Percentiles rank a stretch among this genome's conserved stretches.
phyloP scores from a whole-genome alignment of 192 early-diverging fungal genomes.

The Coemansia sp. region DNA sequence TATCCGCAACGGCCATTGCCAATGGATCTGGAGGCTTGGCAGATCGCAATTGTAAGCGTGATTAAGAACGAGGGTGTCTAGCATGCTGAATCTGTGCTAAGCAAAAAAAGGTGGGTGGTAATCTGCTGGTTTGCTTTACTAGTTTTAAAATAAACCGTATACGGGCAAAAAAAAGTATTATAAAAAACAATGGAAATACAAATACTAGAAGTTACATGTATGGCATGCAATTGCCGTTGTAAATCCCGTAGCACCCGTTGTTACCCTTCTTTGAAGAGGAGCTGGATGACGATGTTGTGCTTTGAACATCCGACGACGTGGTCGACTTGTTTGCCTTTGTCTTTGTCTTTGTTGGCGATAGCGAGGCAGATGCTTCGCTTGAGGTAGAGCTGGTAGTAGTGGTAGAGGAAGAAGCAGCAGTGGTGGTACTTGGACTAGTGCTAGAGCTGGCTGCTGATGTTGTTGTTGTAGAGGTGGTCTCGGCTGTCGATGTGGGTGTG shows the following conservation, averaged over 20 bases:
- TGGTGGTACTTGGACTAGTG: too few species aligned
- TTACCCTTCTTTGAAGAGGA: background rate
- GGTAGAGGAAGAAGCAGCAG: too few species aligned
- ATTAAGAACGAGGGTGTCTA: constrained; percentile 1
- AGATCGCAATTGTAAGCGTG: constrained; percentile 6
- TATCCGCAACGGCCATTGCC: constrained; percentile 16
- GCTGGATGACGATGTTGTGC: too few species aligned
- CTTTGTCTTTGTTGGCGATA: too few species aligned
- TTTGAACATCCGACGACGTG: too few species aligned
- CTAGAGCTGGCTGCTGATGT: background rate
- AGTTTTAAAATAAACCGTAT: background rate
- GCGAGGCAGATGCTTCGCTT: too few species aligned
- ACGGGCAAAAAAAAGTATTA: background rate
- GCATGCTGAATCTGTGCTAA: background rate
- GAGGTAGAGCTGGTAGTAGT: too few species aligned
- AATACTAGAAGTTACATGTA: background rate
- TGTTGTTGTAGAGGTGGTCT: background rate
- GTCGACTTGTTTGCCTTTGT: too few species aligned
- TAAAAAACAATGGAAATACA: too few species aligned
- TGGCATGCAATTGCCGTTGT: constrained; percentile 5
- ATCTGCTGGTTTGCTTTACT: background rate
- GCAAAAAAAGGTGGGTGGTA: background rate
- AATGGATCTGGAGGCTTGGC: constrained; percentile 13
- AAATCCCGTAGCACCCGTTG: background rate
- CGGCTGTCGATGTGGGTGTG: background rate